These are phyloP conservation scores for Gracilaria domingensis DNA, from an alignment of 23 red algal species.

Conservation along the genomic window DNA sequence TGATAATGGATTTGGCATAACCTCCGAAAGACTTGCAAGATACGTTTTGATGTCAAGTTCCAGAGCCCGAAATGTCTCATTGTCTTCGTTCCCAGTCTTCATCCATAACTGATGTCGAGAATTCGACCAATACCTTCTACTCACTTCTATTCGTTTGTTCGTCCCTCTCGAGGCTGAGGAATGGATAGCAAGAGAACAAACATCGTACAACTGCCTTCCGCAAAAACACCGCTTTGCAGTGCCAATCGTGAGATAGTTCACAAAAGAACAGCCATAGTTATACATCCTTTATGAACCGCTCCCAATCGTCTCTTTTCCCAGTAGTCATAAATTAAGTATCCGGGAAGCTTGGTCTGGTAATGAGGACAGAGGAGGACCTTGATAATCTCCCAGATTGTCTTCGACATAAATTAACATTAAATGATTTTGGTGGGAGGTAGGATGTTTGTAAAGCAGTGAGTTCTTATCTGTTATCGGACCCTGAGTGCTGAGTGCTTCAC, in stretches of 20 bases:
- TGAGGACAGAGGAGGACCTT: too few relatives aligned
- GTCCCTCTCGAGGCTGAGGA: not conserved
- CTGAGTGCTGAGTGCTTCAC: too few relatives aligned
- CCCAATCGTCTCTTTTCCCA: not conserved
- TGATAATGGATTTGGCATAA: constrained; percentile 45
- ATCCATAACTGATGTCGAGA: not conserved
- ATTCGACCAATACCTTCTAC: too few relatives aligned
- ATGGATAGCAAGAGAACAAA: not conserved
- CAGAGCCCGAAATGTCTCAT: not conserved
- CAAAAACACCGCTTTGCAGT: not conserved
- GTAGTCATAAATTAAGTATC: too few relatives aligned
- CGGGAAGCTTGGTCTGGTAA: too few relatives aligned
- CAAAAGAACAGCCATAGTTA: not conserved
- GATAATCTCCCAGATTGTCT: too few relatives aligned
- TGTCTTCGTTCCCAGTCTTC: not conserved
- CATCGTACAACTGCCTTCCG: not conserved
- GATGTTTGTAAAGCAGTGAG: too few relatives aligned
- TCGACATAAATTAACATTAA: too few relatives aligned
- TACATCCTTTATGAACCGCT: not conserved
- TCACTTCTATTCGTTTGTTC: too few relatives aligned
- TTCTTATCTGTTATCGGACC: too few relatives aligned
- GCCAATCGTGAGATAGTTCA: not conserved
- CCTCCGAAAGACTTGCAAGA: not conserved
- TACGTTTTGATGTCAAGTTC: constrained; percentile 6
- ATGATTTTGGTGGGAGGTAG: too few relatives aligned